Evolutionary conservation across 352 stramenopile species (phyloP).

Genomic region (Blastocystis sp.): DNA sequence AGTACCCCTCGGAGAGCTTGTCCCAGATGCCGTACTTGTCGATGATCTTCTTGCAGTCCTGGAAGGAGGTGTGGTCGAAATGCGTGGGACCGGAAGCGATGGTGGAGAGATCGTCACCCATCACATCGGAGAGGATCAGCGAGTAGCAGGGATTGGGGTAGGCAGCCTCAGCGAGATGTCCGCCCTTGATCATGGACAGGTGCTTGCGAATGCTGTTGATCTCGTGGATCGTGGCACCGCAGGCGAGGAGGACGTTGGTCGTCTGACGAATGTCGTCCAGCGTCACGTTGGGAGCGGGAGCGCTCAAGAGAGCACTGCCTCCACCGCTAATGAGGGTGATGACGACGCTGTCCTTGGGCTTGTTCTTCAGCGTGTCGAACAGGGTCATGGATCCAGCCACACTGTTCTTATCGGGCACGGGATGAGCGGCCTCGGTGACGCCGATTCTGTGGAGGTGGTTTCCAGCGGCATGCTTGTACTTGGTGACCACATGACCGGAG

Average conservation of each 20-base stretch:
- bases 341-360: conserved; percentile 69
- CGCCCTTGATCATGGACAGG: conserved; percentile 73
- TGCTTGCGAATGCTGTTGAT: conserved; percentile 76
- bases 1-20: conserved; percentile 56
- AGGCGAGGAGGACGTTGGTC: conserved; percentile 74
- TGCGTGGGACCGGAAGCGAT: conserved; percentile 76
- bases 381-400: conserved; percentile 73
- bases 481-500: conserved; percentile 75
- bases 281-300: conserved; percentile 47
- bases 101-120: conserved; percentile 74
- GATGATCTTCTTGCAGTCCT: conserved; percentile 74
- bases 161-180: conserved; percentile 69
- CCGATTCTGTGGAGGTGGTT: conserved; percentile 40
- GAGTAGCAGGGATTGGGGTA: conserved; percentile 71
- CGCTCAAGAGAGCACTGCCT: conserved; percentile 71
- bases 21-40: conserved; percentile 67
- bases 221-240: conserved; percentile 76
- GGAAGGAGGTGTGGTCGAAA: conserved; percentile 74
- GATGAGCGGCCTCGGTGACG: conserved; percentile 75
- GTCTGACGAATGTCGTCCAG: conserved; percentile 75
- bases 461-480: conserved; percentile 71
- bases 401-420: conserved; percentile 75
- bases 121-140: conserved; percentile 76
- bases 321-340: conserved; percentile 76
- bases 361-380: conserved; percentile 53